Evolutionary conservation across 495 filamentous ascomycete genomes (phyloP), one percentile per base, ranked within the genome.

Genomic region (Amphirosellinia nigrospora): DNA sequence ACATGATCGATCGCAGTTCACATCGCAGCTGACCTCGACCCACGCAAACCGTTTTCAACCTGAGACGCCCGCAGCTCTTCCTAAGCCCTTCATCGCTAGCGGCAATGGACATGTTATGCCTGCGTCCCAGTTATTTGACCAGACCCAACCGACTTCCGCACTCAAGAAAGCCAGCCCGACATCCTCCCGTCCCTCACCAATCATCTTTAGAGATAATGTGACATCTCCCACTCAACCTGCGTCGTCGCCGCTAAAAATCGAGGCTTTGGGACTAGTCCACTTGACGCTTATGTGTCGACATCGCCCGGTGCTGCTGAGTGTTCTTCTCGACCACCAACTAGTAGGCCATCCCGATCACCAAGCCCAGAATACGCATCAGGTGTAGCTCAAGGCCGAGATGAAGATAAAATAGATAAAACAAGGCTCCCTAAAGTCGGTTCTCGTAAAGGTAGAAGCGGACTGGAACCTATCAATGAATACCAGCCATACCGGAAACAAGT

Each of bases 161-260:
- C 56, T 80, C 15, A 83, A 81, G 58, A 70, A 75, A 32, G 73
- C 71, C 36, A 86, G 84, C 67, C 84, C 84, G 16, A 85, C 84
- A 19, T 85, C 83, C 4, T 86, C 84, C 3, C 80, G 84, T 3
- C 84, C 84, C 0, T 86, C 84, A 0, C 83, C 83, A 0, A 72
- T 81, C 46, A 71, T 80, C 9, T 82, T 82, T 34, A 68, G 68
- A 26, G 74, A 74, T 2, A 80, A 80, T 32, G 66, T 74, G 0
- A 81, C 80, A 11, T 84, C 82, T 16, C 77, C 81, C 34, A 72
- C 71, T 26, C 43, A 41, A 30, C 64, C 74, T 48, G 70, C 75
- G 21, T 84, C 83, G 6, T 86, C 84, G 1, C 84, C 84, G 0
- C 70, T 84, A 9, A 84, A 69, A 69, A 79, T 53, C 46, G 60